A percentile compares a stretch with the other conserved stretches of the same genome.
Evolutionary conservation across 768 basidiomycete species (phyloP).

Genomic region (Russula vinacea): DNA sequence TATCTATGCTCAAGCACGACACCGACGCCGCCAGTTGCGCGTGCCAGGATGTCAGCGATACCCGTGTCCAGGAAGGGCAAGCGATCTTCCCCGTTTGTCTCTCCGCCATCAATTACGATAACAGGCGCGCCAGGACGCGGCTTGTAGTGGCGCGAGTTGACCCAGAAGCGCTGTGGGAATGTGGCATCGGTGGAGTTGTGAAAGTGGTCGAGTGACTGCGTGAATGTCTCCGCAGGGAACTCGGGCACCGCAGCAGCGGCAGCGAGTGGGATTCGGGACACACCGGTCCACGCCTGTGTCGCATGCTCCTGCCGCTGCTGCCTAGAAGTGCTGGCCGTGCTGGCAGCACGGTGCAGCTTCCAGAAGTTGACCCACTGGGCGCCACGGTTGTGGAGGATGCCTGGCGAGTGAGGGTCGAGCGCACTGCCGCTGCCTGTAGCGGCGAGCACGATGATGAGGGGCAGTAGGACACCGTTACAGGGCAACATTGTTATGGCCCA

Average conservation of each 20-base stretch:
- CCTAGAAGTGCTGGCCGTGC: not conserved
- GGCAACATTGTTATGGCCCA: not conserved
- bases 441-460: constrained; percentile 2
- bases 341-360: constrained; percentile 40
- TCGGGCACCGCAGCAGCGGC: not conserved
- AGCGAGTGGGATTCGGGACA: not conserved
- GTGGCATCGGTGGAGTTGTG: constrained; percentile 51
- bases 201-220: constrained; percentile 86
- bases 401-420: not conserved
- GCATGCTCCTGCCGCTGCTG: constrained; percentile 11
- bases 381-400: constrained; percentile 34
- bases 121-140: constrained; percentile 73
- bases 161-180: constrained; percentile 90
- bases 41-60: constrained; percentile 81
- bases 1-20: constrained; percentile 92
- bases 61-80: constrained; percentile 48
- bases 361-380: constrained; percentile 68
- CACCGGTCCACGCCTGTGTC: not conserved
- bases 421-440: not conserved
- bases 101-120: constrained; percentile 88
- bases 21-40: constrained; percentile 84
- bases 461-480: not conserved
- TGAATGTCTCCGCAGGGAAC: constrained; percentile 66
- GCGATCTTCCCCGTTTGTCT: constrained; percentile 77
- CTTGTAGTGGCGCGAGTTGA: constrained; percentile 77